Conservation (phyloP, 768 basidiomycete genomes). For the Termitomyces sp. region DNA sequence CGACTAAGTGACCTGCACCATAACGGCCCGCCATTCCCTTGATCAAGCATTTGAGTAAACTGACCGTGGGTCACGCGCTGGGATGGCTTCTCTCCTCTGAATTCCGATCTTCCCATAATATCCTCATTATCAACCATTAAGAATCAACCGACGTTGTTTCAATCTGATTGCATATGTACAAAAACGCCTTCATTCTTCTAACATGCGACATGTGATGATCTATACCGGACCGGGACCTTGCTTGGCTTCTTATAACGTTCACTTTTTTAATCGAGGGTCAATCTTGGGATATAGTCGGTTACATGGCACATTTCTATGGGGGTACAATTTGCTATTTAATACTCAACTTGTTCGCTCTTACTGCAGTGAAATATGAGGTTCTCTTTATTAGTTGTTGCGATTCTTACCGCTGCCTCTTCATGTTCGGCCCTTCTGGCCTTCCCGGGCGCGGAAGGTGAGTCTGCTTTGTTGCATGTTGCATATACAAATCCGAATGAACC, state of each 20-base stretch:
- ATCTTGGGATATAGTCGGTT: conserved; percentile 12
- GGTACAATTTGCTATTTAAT: neutral
- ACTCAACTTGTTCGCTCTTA: neutral
- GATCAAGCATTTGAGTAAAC: too few relatives aligned
- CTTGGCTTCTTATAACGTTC: neutral
- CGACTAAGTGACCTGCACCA: too few relatives aligned
- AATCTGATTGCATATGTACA: neutral
- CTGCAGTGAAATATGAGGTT: conserved; percentile 8
- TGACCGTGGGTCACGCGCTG: neutral
- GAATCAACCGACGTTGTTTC: neutral
- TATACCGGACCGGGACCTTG: conserved; percentile 5
- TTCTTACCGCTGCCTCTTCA: conserved; percentile 10
- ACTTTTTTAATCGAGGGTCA: neutral
- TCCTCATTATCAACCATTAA: neutral
- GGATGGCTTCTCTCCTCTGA: neutral
- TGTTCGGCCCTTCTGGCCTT: conserved; percentile 25
- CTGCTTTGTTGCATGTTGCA: neutral
- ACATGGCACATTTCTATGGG: neutral
- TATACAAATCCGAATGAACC: too few relatives aligned
- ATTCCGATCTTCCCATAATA: too few relatives aligned
- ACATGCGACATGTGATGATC: conserved; percentile 5
- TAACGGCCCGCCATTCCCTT: too few relatives aligned
- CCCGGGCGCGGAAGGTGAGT: conserved; percentile 27
- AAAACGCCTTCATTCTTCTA: neutral
- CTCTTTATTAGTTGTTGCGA: neutral